Evolutionary conservation across 148 eudicot genomes (phyloP).

Genomic region (Amaranthus hypochondriacus): DNA sequence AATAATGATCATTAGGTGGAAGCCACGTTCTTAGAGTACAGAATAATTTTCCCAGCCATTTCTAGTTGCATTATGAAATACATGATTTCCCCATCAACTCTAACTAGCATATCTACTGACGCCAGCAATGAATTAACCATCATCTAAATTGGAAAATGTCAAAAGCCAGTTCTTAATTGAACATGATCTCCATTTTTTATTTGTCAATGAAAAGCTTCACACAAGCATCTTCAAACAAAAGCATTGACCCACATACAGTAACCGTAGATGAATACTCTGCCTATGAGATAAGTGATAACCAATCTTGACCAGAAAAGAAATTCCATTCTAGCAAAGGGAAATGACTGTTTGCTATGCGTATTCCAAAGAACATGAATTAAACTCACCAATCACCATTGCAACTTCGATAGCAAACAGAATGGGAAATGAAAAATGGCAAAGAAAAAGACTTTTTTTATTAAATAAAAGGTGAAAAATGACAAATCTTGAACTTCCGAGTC

Average conservation of each 20-base stretch:
- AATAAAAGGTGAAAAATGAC: not conserved
- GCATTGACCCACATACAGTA: not conserved
- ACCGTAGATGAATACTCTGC: not conserved
- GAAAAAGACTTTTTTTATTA: not conserved
- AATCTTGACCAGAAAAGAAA: not conserved
- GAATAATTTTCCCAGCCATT: constrained; percentile 8
- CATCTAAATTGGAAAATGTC: constrained; percentile 1
- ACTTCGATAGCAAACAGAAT: not conserved
- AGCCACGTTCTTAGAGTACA: constrained; percentile 4
- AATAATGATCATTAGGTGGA: not conserved
- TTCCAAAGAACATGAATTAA: not conserved
- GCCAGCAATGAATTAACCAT: not conserved
- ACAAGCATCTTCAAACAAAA: not conserved
- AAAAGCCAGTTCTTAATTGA: not conserved
- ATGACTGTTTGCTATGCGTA: not conserved
- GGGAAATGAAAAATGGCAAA: not conserved
- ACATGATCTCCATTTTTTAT: not conserved
- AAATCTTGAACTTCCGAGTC: not conserved
- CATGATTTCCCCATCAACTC: not conserved
- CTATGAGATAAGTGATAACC: not conserved
- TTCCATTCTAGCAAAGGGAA: not conserved
- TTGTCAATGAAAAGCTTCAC: not conserved
- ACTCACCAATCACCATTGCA: not conserved
- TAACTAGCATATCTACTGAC: not conserved
- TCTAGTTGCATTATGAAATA: constrained; percentile 1